phyloP scores from a whole-genome alignment of 768 basidiomycete genomes.

The Cantharellus cinnabarinus region DNA sequence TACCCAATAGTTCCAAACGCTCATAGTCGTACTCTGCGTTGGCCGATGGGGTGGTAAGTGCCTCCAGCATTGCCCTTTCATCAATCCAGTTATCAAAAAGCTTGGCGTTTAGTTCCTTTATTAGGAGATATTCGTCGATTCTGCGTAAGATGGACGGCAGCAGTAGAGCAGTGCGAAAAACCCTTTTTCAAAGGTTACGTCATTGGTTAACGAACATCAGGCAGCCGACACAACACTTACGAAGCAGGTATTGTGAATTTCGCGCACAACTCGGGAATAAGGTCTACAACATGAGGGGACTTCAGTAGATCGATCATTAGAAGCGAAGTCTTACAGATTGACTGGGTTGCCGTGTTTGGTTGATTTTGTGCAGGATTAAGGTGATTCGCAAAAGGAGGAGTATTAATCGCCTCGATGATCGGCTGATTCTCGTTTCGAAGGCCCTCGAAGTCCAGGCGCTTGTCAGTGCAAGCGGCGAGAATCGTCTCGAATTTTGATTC shows the following conservation, averaged over 20 bases:
- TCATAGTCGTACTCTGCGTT: slow-evolving; percentile 61
- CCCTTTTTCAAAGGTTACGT: slow-evolving; percentile 22
- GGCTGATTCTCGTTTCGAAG: slow-evolving; percentile 45
- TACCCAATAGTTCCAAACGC: slow-evolving; percentile 65
- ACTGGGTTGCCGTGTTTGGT: not conserved
- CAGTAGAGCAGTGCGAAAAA: slow-evolving; percentile 43
- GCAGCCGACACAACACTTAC: slow-evolving; percentile 18
- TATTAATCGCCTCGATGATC: slow-evolving; percentile 42
- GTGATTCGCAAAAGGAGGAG: slow-evolving; percentile 32
- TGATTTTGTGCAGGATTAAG: slow-evolving; percentile 15
- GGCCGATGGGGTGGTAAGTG: slow-evolving; percentile 51
- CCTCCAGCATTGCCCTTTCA: slow-evolving; percentile 39
- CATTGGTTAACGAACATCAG: not conserved
- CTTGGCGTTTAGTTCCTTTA: slow-evolving; percentile 56
- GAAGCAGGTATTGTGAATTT: slow-evolving; percentile 55
- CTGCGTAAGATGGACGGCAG: slow-evolving; percentile 55
- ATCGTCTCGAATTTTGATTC: slow-evolving; percentile 40
- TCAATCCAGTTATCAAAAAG: slow-evolving; percentile 42
- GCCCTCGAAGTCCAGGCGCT: slow-evolving; percentile 40
- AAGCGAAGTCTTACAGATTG: not conserved
- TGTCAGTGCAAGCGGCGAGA: slow-evolving; percentile 43
- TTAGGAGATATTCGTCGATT: slow-evolving; percentile 53
- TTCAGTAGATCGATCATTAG: slow-evolving; percentile 1
- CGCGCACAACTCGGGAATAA: slow-evolving; percentile 67
- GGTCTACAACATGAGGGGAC: slow-evolving; percentile 24